Base-by-base conservation (phyloP, 164 flowering plant species). In the Platanus orientalis region DNA sequence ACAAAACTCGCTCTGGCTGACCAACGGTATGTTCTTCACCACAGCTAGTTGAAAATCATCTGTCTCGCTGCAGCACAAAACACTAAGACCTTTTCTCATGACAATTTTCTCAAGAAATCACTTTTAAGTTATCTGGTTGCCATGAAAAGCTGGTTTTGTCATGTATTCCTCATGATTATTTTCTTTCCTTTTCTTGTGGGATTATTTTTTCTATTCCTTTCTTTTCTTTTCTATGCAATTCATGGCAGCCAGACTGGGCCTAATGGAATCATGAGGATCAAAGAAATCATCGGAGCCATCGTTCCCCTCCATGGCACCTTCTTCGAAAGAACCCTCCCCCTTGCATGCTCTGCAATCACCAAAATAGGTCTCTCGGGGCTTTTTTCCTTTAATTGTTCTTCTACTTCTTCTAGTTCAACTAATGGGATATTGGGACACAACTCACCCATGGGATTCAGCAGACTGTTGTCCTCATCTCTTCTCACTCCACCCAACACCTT, bases 1-100 rank as follows among this genome's bases (percentile, higher is more conserved):
- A 47, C 58, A 74, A 40, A 74, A 74, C 34, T 70, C 77, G 28
- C 62, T 65, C 26, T 47, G 64, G 65, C 45, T 62, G 11, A 61
- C 59, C 21, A 67, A 10, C 54, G 17, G 42, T 25, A 45, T 45
- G 20, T 27, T 26, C 19, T 24, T 60, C 50, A 19, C 49, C 21
- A 23, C 39, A 29, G 21, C 1, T n/a, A 23, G n/a, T 14, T 24
- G 21, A 2, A 7, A 17, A 44, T 29, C 53, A 27, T 21, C 58
- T 20, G n/a, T 42, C 5, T 34, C 57, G 25, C 44, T 32, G 19
- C 16, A 59, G 54, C 67, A 60, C 16, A 62, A 65, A 26, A 65
- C 57, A 26, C 74, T 71, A 39, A 56, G n/a, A n/a, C n/a, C n/a
- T n/a, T n/a, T n/a, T n/a, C n/a, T n/a, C n/a, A n/a, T n/a, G n/a